Conservation (phyloP, 176 grass and related monocot genomes). For the Saccharum officinarum region DNA sequence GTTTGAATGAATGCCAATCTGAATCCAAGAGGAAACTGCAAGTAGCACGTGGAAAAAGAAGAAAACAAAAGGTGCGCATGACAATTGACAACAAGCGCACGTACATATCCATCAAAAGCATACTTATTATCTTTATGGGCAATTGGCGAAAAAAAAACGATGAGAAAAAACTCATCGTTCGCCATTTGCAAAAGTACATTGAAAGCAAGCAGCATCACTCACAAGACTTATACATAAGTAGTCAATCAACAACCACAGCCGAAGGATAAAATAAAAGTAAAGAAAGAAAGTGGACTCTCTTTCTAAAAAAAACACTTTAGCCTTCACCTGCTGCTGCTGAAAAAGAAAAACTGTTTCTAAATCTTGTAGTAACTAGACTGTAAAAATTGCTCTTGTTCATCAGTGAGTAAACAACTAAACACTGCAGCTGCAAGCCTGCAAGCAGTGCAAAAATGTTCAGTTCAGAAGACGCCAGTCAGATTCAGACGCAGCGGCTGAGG, state of each 20-base stretch:
- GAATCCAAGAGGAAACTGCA: not conserved
- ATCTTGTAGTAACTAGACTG: not conserved
- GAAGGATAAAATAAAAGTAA: not conserved
- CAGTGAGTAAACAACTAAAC: not conserved
- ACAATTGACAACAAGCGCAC: not conserved
- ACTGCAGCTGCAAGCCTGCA: not conserved
- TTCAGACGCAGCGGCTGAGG: slow-evolving; percentile 35
- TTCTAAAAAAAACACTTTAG: not conserved
- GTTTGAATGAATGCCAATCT: not conserved
- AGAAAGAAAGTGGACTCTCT: not conserved
- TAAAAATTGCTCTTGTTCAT: not conserved
- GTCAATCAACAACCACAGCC: not conserved
- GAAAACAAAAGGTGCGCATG: not conserved
- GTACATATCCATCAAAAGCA: not conserved
- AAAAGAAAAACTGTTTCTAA: not conserved
- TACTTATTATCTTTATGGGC: not conserved
- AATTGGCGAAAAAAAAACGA: not conserved
- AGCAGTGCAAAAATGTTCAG: not conserved
- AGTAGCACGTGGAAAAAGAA: not conserved
- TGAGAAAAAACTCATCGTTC: not conserved
- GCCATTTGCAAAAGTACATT: not conserved
- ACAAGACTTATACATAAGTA: not conserved
- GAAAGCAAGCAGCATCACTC: not conserved
- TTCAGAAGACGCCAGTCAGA: not conserved
- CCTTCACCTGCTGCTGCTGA: not conserved